Base-by-base conservation (phyloP, 805 yeast species). In the Teunomyces gatunensis region DNA sequence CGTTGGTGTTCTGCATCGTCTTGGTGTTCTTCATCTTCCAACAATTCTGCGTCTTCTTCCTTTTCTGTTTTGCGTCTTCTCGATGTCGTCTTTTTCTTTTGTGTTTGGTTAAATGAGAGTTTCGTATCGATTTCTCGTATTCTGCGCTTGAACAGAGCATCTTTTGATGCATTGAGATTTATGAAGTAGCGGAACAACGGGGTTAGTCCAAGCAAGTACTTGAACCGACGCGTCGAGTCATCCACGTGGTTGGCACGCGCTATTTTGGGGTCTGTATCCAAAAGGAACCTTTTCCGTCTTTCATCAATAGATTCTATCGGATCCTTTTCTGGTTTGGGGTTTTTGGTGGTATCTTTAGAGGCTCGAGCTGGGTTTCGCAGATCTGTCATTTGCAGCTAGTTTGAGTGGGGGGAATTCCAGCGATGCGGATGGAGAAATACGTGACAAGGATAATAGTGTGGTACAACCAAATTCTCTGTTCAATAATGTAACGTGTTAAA, bases 41-140 rank as follows among this genome's bases (percentile, higher is more conserved):
- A 76, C 48, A 92, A 75, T 64, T 92, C 97, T 2, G 89, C 95
- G 64, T 92, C 98, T 67, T 92, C 99, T 65, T 92, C 97, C 66
- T 89, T 86, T 67, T 94, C 98, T 0, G 96, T 83, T 60, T 91
- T 94, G 54, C 97, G 78, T 46, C 87, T 82, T 42, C 94, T 83
- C 23, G 71, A 53, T 49, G 54, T 54, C 53, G 54, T 54, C 53
- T 58, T 47, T 45, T 44, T 56, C 34, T 47, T 56, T n/a, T 56
- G 52, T 23, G 54, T 53, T 43, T 65, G 67, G 33, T 68, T 63
- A 42, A 72, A 71, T 20, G 74, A 74, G 25, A 67, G 63, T 49
- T 80, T 74, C 21, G 68, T 67, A 55, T 85, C 90, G 23, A 82
- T 71, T 42, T 76, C 78, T 54, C 79, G 75, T 47, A 87, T 69